These are phyloP conservation scores for Panaeolus papilionaceus DNA, from an alignment of 768 basidiomycete species.

Conservation along the genomic window DNA sequence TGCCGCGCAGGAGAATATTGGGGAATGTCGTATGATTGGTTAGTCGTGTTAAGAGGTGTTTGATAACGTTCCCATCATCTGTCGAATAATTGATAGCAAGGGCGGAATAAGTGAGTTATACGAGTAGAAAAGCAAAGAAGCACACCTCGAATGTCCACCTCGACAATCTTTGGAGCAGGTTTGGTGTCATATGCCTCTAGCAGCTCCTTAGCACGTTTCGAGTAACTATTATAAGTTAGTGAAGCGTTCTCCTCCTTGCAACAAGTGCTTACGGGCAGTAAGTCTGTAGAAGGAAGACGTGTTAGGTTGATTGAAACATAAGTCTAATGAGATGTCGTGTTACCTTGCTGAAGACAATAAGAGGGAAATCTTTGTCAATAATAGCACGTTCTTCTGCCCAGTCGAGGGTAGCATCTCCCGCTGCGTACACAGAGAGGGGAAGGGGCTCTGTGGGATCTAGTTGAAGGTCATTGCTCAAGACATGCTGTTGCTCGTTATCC, in stretches of 20 bases:
- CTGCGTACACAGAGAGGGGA: slow-evolving; percentile 60
- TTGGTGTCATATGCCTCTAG: slow-evolving; percentile 63
- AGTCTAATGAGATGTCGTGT: slow-evolving; percentile 25
- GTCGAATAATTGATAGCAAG: slow-evolving; percentile 9
- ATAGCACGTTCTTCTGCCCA: slow-evolving; percentile 49
- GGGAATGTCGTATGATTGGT: slow-evolving; percentile 78
- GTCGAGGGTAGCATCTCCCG: slow-evolving; percentile 45
- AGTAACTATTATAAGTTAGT: slow-evolving; percentile 49
- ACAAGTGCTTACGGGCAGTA: slow-evolving; percentile 72
- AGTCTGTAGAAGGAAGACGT: slow-evolving; percentile 45
- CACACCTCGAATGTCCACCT: slow-evolving; percentile 75
- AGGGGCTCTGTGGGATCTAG: slow-evolving; percentile 57
- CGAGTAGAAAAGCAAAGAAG: neutral
- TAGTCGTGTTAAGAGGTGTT: slow-evolving; percentile 67
- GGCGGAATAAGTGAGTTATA: neutral
- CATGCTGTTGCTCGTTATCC: slow-evolving; percentile 46
- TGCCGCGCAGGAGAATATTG: slow-evolving; percentile 71
- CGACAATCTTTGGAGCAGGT: slow-evolving; percentile 72
- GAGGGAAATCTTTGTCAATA: slow-evolving; percentile 59
- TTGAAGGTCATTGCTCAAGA: slow-evolving; percentile 43
- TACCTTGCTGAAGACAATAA: slow-evolving; percentile 87
- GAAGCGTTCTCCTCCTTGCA: slow-evolving; percentile 21
- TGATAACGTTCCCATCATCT: slow-evolving; percentile 72
- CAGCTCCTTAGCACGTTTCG: slow-evolving; percentile 64
- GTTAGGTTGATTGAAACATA: slow-evolving; percentile 2